Evolutionary conservation across 164 flowering plant genomes (phyloP).

Genomic region (Tetrastigma voinierianum): DNA sequence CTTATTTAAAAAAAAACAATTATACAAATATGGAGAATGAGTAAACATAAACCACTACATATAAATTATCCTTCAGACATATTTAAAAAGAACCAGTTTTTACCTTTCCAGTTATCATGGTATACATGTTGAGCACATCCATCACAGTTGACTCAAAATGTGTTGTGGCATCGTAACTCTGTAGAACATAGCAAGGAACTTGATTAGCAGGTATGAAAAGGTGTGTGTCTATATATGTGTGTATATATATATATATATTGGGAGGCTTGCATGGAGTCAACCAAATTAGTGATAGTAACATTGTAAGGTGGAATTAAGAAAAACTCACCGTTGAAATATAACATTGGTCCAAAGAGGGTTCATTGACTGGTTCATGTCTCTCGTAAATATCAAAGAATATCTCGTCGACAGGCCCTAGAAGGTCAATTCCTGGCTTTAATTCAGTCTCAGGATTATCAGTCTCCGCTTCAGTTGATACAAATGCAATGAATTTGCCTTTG

Average conservation of each 20-base stretch:
- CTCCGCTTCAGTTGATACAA: conserved; percentile 91
- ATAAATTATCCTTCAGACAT: no score
- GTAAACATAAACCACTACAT: no score
- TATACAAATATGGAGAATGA: no score
- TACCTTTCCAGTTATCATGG: conserved; percentile 90
- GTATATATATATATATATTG: background rate
- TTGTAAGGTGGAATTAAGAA: background rate
- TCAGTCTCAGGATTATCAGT: conserved; percentile 78
- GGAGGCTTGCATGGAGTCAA: background rate
- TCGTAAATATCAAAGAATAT: conserved; percentile 87
- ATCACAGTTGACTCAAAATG: conserved; percentile 89
- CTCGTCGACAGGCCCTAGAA: conserved; percentile 87
- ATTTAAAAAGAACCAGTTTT: conserved; percentile 2
- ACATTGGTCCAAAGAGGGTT: conserved; percentile 84
- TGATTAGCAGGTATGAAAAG: no score
- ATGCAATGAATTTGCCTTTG: conserved; percentile 94
- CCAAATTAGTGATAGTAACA: background rate
- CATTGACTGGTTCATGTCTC: conserved; percentile 87
- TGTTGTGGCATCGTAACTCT: conserved; percentile 97
- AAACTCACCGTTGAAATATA: conserved; percentile 81
- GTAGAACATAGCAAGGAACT: conserved; percentile 15
- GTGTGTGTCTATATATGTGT: no score
- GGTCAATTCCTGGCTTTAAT: conserved; percentile 81
- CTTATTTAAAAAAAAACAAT: no score
- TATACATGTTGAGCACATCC: conserved; percentile 88